phyloP scores from a whole-genome alignment of 164 flowering plant genomes.

The Tetrastigma voinierianum region DNA sequence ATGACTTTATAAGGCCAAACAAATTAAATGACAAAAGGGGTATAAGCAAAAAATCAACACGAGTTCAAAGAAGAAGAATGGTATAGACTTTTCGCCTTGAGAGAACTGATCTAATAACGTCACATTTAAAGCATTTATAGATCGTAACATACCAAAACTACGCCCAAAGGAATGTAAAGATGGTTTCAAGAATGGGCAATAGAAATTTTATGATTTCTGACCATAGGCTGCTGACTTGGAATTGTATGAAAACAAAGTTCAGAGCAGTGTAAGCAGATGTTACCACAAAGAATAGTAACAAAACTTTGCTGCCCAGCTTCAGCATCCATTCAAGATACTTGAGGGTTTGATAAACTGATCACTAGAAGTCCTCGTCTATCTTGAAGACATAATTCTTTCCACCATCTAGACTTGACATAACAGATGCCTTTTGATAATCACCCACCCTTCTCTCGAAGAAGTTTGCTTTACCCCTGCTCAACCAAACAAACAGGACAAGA shows the following conservation, averaged over 20 bases:
- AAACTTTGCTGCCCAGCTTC: constrained; percentile 17
- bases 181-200: neutral
- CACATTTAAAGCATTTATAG: neutral
- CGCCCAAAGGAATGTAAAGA: neutral
- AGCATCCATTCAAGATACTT: constrained; percentile 6
- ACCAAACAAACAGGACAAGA: constrained; percentile 4
- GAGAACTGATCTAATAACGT: neutral
- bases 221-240: neutral
- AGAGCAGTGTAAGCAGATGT: constrained; percentile 1
- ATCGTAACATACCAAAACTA: neutral
- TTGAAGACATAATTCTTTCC: constrained; percentile 56
- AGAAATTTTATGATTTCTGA: neutral
- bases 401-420: constrained; percentile 65
- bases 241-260: neutral
- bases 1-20: neutral
- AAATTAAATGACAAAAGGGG: neutral
- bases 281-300: constrained; percentile 11
- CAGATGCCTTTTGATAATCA: constrained; percentile 91
- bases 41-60: neutral
- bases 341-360: neutral
- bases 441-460: constrained; percentile 92
- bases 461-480: constrained; percentile 79
- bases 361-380: constrained; percentile 75
- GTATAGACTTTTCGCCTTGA: neutral
- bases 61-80: neutral